Evolutionary conservation across 116 monocot genomes (phyloP).

Genomic region (Trichopus zeylanicus): DNA sequence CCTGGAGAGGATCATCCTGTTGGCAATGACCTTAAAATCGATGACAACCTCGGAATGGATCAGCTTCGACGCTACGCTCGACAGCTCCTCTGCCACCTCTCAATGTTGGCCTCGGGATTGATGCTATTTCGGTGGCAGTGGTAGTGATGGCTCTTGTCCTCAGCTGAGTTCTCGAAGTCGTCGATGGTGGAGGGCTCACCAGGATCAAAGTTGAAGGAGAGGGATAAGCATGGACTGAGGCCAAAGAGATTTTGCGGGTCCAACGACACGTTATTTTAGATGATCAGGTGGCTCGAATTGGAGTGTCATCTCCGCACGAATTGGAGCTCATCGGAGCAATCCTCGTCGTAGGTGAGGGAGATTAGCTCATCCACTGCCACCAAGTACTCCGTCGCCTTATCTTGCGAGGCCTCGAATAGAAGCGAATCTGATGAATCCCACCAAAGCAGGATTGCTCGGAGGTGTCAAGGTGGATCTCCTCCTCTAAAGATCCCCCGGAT

Average conservation of each 20-base stretch:
- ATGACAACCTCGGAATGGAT: slow-evolving; percentile 33
- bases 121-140: slow-evolving; percentile 1
- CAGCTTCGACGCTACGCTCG: slow-evolving; percentile 16
- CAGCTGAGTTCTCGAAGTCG: slow-evolving; percentile 20
- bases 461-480: slow-evolving; percentile 20
- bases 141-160: background rate
- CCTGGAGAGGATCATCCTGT: slow-evolving; percentile 43
- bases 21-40: slow-evolving; percentile 41
- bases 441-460: slow-evolving; percentile 28
- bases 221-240: slow-evolving; percentile 14
- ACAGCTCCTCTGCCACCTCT: background rate
- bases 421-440: slow-evolving; percentile 25
- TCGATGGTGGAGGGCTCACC: slow-evolving; percentile 7
- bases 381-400: slow-evolving; percentile 41
- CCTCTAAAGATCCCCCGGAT: background rate
- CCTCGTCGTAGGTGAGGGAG: slow-evolving; percentile 10
- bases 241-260: slow-evolving; percentile 37
- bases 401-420: slow-evolving; percentile 2
- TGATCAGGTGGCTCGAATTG: slow-evolving; percentile 65
- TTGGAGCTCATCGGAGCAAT: slow-evolving; percentile 5
- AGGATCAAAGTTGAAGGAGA: slow-evolving; percentile 13
- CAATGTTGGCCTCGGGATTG: slow-evolving; percentile 18
- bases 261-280: slow-evolving; percentile 50
- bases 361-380: slow-evolving; percentile 53
- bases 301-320: slow-evolving; percentile 47